Base-by-base conservation (phyloP, 805 yeast species). In the Kazachstania psychrophila region DNA sequence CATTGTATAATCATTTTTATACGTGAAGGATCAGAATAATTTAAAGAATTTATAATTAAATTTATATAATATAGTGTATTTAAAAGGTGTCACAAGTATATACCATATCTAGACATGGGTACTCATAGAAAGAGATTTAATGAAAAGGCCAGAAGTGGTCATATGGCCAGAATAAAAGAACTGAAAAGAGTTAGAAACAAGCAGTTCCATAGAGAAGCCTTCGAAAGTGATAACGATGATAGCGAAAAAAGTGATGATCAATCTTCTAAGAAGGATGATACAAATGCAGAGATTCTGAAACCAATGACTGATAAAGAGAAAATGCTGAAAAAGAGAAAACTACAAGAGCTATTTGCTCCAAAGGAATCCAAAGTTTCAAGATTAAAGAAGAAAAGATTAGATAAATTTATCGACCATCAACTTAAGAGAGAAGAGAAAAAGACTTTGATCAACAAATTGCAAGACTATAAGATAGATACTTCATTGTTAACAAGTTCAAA, bases 361-460 rank as follows among this genome's bases (percentile, higher is more conserved):
- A 65, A 72, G 37, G 89, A 84, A 41, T 53, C 77, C 11, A 86
- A 86, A 52, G 59, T 83, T 25, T 76, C 88, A 0, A 65, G 75
- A 34, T 71, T 79, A 33, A 81, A 89, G 65, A 73, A 69, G 67
- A 72, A 75, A 82, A 63, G 97, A 40, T 62, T 89, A 30, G 96
- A 89, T 43, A 89, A 89, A 59, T 89, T 86, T 58, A 86, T 89
- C 26, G 94, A 87, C 40, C 94, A 84, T 61, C 96, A 87, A 56
- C 54, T 87, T 48, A 81, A 80, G 51, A 67, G 94, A 53, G 95
- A 89, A 56, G 97, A 89, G 61, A 83, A 83, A 58, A 82, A 82
- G 47, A 70, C 72, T 3, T 64, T 89, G 37, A 64, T 89, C 29
- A 77, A 79, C 45, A 87, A 86, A 56, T 65, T 89, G 28, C 71